Evolutionary conservation across 805 yeast species (phyloP).

Genomic region (Sporopachydermia lactativora): DNA sequence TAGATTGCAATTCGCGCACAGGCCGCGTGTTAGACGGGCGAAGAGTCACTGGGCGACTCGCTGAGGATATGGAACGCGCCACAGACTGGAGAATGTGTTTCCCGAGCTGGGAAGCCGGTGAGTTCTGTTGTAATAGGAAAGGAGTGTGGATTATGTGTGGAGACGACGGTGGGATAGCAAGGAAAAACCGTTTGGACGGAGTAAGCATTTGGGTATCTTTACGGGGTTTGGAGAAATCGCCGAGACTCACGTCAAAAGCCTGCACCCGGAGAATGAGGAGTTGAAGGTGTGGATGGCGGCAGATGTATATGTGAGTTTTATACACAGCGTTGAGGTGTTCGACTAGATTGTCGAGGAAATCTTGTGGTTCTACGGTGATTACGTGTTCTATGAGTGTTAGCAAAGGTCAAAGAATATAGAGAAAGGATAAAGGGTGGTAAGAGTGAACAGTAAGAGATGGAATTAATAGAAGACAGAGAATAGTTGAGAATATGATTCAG

Average conservation of each 20-base stretch:
- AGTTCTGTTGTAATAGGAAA: background rate
- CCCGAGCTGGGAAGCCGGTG: background rate
- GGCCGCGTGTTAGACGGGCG: slow-evolving; percentile 22
- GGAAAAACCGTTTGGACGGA: slow-evolving; percentile 44
- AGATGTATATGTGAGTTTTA: slow-evolving; percentile 44
- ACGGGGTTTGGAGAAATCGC: slow-evolving; percentile 3
- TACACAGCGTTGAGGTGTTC: slow-evolving; percentile 23
- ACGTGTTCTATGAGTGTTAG: slow-evolving; percentile 17
- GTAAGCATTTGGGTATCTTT: slow-evolving; percentile 27
- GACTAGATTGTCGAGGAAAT: slow-evolving; percentile 34
- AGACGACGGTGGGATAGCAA: slow-evolving; percentile 55
- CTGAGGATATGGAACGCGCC: slow-evolving; percentile 34
- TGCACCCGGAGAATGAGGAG: slow-evolving; percentile 50
- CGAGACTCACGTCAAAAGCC: slow-evolving; percentile 38
- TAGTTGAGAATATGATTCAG: too few relatives aligned
- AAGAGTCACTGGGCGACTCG: slow-evolving; percentile 29
- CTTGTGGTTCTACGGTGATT: slow-evolving; percentile 32
- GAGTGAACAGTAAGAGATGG: too few relatives aligned
- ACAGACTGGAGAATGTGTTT: slow-evolving; percentile 39
- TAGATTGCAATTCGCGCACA: slow-evolving; percentile 35
- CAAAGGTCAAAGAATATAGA: too few relatives aligned
- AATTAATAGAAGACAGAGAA: too few relatives aligned
- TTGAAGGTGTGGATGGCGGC: slow-evolving; percentile 51
- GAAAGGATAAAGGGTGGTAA: too few relatives aligned
- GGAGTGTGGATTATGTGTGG: slow-evolving; percentile 49